A percentile compares a stretch with the other conserved stretches of the same genome.
Evolutionary conservation across 805 yeast species (phyloP).

Genomic region (Candida saitoana): DNA sequence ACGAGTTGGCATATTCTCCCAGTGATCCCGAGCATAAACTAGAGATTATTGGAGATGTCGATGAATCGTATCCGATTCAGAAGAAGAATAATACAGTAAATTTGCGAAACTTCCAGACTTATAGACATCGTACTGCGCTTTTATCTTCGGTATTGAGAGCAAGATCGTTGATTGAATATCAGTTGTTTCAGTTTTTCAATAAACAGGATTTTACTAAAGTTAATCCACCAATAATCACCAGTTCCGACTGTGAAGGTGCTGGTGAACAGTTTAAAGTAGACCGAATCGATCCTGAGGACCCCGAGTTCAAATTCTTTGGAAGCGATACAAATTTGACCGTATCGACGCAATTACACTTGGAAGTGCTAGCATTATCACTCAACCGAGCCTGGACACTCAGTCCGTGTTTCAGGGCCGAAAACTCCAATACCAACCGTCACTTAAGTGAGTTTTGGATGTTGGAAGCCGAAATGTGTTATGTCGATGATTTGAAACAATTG

Average conservation of each 20-base stretch:
- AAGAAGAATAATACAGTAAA: constrained; percentile 69
- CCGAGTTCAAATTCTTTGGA: constrained; percentile 52
- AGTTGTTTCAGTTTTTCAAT: constrained; percentile 53
- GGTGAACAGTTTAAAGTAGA: constrained; percentile 78
- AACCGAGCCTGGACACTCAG: constrained; percentile 82
- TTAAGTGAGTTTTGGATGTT: constrained; percentile 96
- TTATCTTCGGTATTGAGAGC: constrained; percentile 65
- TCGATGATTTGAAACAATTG: constrained; percentile 53
- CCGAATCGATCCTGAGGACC: constrained; percentile 22
- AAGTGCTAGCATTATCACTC: constrained; percentile 69
- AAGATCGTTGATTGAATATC: constrained; percentile 61
- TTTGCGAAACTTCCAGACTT: constrained; percentile 68
- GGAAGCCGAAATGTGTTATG: constrained; percentile 82
- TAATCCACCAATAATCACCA: constrained; percentile 80
- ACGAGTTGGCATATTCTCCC: constrained; percentile 25
- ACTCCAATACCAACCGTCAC: constrained; percentile 86
- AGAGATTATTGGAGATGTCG: constrained; percentile 56
- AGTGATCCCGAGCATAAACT: constrained; percentile 30
- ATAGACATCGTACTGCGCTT: constrained; percentile 70
- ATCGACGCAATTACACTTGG: constrained; percentile 88
- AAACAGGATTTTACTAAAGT: constrained; percentile 60
- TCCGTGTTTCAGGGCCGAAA: constrained; percentile 94
- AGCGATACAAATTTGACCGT: constrained; percentile 74
- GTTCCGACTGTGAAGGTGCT: constrained; percentile 96
- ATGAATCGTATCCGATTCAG: constrained; percentile 72